A percentile compares a stretch with the other conserved stretches of the same genome.
phyloP scores from a whole-genome alignment of 2,329 filamentous ascomycete species.

The Talaromyces islandicus region DNA sequence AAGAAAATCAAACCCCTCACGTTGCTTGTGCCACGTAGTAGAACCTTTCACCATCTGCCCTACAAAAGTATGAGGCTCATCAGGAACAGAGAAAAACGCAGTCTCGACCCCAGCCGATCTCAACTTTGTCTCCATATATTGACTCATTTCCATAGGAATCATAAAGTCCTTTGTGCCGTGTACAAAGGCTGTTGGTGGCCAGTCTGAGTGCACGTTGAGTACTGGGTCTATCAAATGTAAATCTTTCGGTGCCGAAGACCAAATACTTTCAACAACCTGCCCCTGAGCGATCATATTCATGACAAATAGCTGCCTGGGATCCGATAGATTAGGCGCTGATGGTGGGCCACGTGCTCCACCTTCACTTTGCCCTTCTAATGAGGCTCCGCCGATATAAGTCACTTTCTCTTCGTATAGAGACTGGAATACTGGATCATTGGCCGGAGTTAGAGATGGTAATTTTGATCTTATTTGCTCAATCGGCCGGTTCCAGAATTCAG shows the following conservation, averaged over 20 bases:
- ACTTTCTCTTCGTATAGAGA: not conserved
- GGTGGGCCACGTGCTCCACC: not conserved
- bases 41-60: conserved; percentile 1
- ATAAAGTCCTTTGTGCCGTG: not conserved
- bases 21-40: conserved; percentile 1
- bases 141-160: not conserved
- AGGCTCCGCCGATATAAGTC: not conserved
- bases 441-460: not conserved
- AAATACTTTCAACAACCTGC: not conserved
- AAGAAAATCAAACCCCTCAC: conserved; percentile 1
- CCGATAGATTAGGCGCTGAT: not conserved
- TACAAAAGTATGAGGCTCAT: conserved; percentile 1
- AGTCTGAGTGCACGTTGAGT: not conserved
- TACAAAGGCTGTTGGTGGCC: not conserved
- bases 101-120: not conserved
- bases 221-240: not conserved
- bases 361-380: not conserved
- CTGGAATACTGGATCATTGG: not conserved
- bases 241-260: not conserved
- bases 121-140: not conserved
- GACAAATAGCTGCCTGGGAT: not conserved
- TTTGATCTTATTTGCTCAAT: not conserved
- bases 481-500: not conserved
- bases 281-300: conserved; percentile 1
- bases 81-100: not conserved